phyloP scores from a whole-genome alignment of 768 basidiomycete genomes.

The Rhodotorula babjevae region DNA sequence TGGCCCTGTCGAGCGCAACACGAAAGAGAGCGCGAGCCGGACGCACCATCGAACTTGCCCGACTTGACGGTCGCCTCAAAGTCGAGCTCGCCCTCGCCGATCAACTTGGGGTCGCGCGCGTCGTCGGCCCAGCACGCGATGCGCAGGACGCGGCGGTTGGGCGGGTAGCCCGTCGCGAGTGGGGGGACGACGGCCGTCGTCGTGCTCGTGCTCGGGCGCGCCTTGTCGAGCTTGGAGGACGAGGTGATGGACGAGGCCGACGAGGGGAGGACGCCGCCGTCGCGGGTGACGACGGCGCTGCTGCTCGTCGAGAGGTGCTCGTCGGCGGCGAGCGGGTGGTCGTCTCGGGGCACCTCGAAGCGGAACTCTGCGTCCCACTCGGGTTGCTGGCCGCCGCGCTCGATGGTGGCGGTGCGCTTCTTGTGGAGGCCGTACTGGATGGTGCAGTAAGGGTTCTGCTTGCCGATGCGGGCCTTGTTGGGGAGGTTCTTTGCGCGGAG shows the following conservation, averaged over 20 bases:
- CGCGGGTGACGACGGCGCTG: constrained; percentile 37
- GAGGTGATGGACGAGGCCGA: constrained; percentile 22
- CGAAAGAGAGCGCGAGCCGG: not conserved
- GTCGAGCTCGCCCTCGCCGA: constrained; percentile 71
- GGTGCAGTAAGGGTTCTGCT: constrained; percentile 82
- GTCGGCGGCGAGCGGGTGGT: not conserved
- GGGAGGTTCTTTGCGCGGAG: constrained; percentile 55
- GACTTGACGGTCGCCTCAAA: constrained; percentile 71
- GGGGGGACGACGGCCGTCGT: constrained; percentile 38
- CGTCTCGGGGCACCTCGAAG: constrained; percentile 57
- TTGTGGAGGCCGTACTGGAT: constrained; percentile 60
- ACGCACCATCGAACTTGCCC: constrained; percentile 86
- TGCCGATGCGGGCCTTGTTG: constrained; percentile 66
- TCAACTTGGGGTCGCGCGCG: constrained; percentile 66
- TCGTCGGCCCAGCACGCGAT: constrained; percentile 79
- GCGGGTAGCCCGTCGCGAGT: constrained; percentile 38
- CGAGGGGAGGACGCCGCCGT: constrained; percentile 56
- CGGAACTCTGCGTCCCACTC: constrained; percentile 87
- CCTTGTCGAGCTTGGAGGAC: constrained; percentile 29
- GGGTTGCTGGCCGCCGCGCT: constrained; percentile 87
- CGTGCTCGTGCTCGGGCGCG: constrained; percentile 35
- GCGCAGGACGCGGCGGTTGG: constrained; percentile 55
- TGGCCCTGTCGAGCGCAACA: no score
- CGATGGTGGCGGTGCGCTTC: constrained; percentile 66
- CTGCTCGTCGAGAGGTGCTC: constrained; percentile 51